Conservation (phyloP, 208 protist genomes). For the Wallacemonas rigidus region DNA sequence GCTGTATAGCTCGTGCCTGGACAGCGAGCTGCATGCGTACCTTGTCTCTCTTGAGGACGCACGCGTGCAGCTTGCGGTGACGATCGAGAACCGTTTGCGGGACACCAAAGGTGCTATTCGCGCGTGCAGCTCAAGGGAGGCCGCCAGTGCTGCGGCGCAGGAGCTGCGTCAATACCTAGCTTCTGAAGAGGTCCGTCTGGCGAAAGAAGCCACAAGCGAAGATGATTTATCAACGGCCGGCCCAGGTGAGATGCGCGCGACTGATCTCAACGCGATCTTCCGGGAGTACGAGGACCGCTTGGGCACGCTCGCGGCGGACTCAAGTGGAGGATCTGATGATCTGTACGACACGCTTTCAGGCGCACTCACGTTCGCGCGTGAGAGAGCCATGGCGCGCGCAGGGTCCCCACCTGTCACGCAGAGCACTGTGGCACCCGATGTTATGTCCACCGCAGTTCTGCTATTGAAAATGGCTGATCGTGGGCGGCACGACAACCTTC, state of each 20-base stretch:
- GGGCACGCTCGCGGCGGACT: neutral
- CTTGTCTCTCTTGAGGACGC: neutral
- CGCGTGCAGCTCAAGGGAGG: neutral
- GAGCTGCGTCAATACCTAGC: neutral
- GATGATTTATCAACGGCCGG: neutral
- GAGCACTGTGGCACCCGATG: neutral
- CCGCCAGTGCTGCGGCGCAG: neutral
- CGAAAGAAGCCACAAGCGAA: neutral
- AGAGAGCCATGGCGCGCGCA: neutral
- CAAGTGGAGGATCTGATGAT: neutral
- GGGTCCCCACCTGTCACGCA: neutral
- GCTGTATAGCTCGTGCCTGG: neutral
- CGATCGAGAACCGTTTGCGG: neutral
- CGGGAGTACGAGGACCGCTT: conserved; percentile 4
- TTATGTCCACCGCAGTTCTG: conserved; percentile 23
- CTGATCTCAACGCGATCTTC: conserved; percentile 2
- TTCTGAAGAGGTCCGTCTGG: neutral
- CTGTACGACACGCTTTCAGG: conserved; percentile 2
- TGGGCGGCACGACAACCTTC: conserved; percentile 25
- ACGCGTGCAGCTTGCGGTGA: conserved; percentile 1
- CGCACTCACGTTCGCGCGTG: conserved; percentile 8
- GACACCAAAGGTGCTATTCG: neutral
- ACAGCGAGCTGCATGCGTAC: neutral
- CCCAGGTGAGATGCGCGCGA: neutral
- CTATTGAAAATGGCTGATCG: conserved; percentile 44